Evolutionary conservation across 2,329 filamentous ascomycete species (phyloP), one percentile per base, ranked within the genome.

Genomic region (Clarireedia homoeocarpa): DNA sequence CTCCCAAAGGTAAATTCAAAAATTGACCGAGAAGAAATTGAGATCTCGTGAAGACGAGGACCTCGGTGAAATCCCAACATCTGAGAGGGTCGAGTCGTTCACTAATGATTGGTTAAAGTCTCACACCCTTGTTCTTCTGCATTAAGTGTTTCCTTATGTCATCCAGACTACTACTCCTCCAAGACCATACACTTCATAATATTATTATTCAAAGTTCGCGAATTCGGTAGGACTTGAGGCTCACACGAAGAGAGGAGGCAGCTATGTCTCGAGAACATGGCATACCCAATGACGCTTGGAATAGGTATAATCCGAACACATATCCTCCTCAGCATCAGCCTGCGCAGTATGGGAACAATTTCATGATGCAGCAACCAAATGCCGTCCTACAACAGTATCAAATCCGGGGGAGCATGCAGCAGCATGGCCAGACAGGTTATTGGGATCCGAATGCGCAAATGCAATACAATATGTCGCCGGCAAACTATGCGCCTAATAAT

Each of bases 251-350:
- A 55, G 46, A 55, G 27, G 47, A 50, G 44, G 39, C 17, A 44
- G 34, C 6, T 45, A 55, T 55, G 53, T 55, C 53, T 51, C 53
- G 39, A 51, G 39, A 55, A 20, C 53, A 55, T 55, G 53, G 47
- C 38, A 38, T 55, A 30, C 53, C 53, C 38, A 55, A 51, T 38
- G 51, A 14, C 20, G 51, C 24, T 14, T 55, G 53, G 53, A 9
- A 38, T 20, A 27, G 47, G 15, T 55, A 55, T 50, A 48, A 55
- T 55, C 47, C 47, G 40, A 55, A 45, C n/a, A 36, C 47, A 55
- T 51, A 55, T 51, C 47, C 53, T 45, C 34, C 53, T 12, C 53
- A 55, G 38, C 47, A 51, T 17, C 40, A n/a, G 27, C 51, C 53
- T 17, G n/a, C 47, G 36, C 53, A 55, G 42, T 51, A 55, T 45